These are phyloP conservation scores for Jatropha curcas DNA, from an alignment of 345 rosid species.

Conservation along the genomic window DNA sequence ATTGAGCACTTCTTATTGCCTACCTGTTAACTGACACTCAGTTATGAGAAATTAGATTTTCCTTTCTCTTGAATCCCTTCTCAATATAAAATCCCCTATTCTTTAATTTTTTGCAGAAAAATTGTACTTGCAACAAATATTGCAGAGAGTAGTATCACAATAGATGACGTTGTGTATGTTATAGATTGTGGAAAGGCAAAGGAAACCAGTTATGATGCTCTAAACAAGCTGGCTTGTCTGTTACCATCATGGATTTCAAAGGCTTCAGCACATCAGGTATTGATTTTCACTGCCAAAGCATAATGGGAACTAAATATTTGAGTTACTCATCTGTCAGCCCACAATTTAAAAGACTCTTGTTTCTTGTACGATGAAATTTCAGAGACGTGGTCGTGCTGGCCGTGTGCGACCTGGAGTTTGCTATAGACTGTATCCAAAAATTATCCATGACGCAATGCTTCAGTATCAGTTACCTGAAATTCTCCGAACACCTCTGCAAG, in stretches of 20 bases:
- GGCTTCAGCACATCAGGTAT: constrained; percentile 96
- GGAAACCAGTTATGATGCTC: constrained; percentile 97
- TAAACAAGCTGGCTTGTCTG: constrained; percentile 92
- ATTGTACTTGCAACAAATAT: constrained; percentile 92
- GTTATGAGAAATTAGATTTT: background rate
- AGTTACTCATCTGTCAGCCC: constrained; percentile 5
- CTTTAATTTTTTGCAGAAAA: constrained; percentile 59
- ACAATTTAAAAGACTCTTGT: constrained; percentile 11
- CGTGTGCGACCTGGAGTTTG: constrained; percentile 98
- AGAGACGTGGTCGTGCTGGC: constrained; percentile 99
- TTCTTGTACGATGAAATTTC: constrained; percentile 23
- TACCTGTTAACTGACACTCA: background rate
- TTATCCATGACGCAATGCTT: constrained; percentile 72
- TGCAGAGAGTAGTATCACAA: constrained; percentile 97
- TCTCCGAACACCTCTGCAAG: constrained; percentile 92
- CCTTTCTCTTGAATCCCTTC: background rate
- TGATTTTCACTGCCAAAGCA: constrained; percentile 7
- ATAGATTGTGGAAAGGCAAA: constrained; percentile 96
- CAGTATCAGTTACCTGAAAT: constrained; percentile 91
- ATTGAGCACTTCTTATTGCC: background rate
- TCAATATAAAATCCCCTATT: background rate
- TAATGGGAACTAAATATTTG: constrained; percentile 6
- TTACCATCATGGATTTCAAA: constrained; percentile 96
- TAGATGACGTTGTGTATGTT: constrained; percentile 96
- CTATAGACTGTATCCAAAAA: constrained; percentile 84